phyloP scores from a whole-genome alignment of 352 stramenopile genomes.

The Pythium utonaiense region DNA sequence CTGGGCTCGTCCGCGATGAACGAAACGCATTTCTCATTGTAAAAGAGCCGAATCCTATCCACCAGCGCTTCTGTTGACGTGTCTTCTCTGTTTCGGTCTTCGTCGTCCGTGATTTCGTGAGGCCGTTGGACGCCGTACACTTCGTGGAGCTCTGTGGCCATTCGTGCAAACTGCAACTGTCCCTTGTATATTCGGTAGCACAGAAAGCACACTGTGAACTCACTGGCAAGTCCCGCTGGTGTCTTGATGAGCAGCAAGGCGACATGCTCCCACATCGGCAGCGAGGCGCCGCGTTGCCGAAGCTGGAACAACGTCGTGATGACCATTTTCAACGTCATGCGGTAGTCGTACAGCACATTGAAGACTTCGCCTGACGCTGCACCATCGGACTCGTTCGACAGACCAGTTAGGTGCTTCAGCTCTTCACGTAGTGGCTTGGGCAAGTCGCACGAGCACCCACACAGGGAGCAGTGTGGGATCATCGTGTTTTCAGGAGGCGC shows the following conservation, averaged over 20 bases:
- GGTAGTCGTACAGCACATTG: constrained; percentile 41
- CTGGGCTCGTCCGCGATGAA: constrained; percentile 13
- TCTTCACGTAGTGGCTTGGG: constrained; percentile 36
- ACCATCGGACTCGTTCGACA: not conserved
- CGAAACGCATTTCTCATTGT: constrained; percentile 13
- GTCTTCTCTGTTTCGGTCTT: not conserved
- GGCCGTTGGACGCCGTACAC: constrained; percentile 14
- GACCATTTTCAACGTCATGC: constrained; percentile 81
- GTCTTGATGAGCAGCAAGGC: constrained; percentile 39
- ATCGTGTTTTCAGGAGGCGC: constrained; percentile 14
- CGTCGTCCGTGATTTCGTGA: not conserved
- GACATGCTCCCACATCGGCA: constrained; percentile 56
- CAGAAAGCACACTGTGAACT: constrained; percentile 67
- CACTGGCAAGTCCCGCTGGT: constrained; percentile 28
- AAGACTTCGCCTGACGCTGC: constrained; percentile 29
- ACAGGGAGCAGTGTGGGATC: constrained; percentile 50
- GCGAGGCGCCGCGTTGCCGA: constrained; percentile 51
- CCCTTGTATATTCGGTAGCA: constrained; percentile 80
- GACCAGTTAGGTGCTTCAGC: constrained; percentile 30
- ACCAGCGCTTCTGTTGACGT: not conserved
- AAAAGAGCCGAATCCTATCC: constrained; percentile 6
- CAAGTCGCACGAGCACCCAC: constrained; percentile 51
- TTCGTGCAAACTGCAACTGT: constrained; percentile 43
- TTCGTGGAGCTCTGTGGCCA: constrained; percentile 44
- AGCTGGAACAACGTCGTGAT: constrained; percentile 63